Percentiles rank a stretch among this genome's conserved stretches.
Conservation (phyloP, 1,284 basidiomycete species). For the Puccinia polysora region DNA sequence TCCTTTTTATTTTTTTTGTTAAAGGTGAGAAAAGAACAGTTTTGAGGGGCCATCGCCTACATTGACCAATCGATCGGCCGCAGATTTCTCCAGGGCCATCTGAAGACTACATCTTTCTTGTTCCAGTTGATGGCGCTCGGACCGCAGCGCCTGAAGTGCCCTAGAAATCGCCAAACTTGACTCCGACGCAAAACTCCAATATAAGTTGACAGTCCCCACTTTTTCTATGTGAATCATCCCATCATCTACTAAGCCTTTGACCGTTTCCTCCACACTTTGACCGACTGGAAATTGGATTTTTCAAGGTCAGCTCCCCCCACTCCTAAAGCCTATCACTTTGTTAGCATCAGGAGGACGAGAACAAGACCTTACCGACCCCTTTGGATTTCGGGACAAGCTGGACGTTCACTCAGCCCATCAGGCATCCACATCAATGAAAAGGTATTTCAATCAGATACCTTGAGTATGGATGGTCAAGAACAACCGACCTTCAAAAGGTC, state of each 20-base stretch:
- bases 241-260: slow-evolving; percentile 41
- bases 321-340: neutral
- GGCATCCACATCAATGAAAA: neutral
- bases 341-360: neutral
- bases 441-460: neutral
- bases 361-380: slow-evolving; percentile 31
- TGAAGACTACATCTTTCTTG: slow-evolving; percentile 6
- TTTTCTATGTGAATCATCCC: slow-evolving; percentile 33
- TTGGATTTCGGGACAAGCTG: slow-evolving; percentile 38
- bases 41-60: neutral
- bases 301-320: too few species aligned
- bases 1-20: neutral
- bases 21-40: neutral
- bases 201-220: slow-evolving; percentile 37
- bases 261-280: slow-evolving; percentile 42
- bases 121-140: slow-evolving; percentile 7
- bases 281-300: too few species aligned
- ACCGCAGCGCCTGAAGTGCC: neutral
- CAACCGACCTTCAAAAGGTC: slow-evolving; percentile 31
- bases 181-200: slow-evolving; percentile 42
- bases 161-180: neutral
- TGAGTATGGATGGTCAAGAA: neutral
- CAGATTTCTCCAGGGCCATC: slow-evolving; percentile 1
- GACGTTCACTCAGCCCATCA: neutral
- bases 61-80: slow-evolving; percentile 8